phyloP scores from a whole-genome alignment of 1,284 basidiomycete species.

The Psilocybe mexicana region DNA sequence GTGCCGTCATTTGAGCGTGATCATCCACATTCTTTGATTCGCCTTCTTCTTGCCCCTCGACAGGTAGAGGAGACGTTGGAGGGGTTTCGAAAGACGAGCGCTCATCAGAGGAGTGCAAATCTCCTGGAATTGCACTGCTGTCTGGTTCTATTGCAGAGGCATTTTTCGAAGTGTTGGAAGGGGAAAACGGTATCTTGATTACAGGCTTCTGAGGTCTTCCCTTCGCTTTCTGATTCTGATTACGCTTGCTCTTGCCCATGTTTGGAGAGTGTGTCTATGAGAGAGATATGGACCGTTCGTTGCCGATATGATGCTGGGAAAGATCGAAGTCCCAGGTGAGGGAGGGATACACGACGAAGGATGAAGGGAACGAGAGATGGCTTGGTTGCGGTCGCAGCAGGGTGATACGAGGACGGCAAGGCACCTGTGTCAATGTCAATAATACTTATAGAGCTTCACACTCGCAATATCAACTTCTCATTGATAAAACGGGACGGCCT shows the following conservation, averaged over 20 bases:
- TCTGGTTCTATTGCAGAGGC: neutral
- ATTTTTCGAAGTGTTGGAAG: slow-evolving; percentile 4
- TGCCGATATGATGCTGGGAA: slow-evolving; percentile 2
- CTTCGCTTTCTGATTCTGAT: slow-evolving; percentile 8
- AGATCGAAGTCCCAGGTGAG: neutral
- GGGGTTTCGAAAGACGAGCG: slow-evolving; percentile 19
- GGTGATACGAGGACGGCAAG: slow-evolving; percentile 1
- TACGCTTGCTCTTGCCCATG: slow-evolving; percentile 2
- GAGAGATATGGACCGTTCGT: neutral
- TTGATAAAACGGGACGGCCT: slow-evolving; percentile 14
- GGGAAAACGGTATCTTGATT: slow-evolving; percentile 14
- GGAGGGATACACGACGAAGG: no score
- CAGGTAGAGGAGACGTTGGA: slow-evolving; percentile 13
- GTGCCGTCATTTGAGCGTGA: neutral
- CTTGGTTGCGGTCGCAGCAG: slow-evolving; percentile 2
- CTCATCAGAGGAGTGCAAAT: slow-evolving; percentile 8
- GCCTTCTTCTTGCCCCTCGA: neutral
- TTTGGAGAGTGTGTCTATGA: neutral
- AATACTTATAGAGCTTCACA: neutral
- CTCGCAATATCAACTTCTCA: neutral
- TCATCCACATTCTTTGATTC: neutral
- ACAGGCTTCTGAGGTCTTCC: slow-evolving; percentile 2
- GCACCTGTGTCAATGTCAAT: slow-evolving; percentile 7
- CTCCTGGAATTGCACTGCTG: slow-evolving; percentile 3
- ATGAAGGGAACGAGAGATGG: neutral